Evolutionary conservation across 352 stramenopile species (phyloP), one percentile per base, ranked within the genome.

Genomic region (Phytophthora sojae): DNA sequence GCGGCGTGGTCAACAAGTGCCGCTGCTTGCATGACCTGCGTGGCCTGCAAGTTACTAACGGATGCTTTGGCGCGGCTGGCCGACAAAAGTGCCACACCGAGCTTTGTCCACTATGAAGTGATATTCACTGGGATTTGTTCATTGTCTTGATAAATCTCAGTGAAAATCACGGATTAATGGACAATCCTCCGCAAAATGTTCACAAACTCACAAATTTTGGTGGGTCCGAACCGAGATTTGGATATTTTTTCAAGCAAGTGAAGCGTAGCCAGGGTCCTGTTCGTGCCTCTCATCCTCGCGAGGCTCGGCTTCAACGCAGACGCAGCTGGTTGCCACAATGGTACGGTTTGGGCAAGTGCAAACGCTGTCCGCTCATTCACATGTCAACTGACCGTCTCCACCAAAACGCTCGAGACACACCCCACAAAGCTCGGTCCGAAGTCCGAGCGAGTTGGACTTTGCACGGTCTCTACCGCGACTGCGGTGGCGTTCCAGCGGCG

Each of bases 11-110:
- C 14, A 21, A 49, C 6, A n/a, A 14, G 14, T 55, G 50, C 23
- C 50, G 14, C 11, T 29, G 39, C 15, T 30, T 32, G 6, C 15
- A 23, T 17, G 51, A 12, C 23, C 35, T 12, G 26, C 30, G 6
- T 7, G 44, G 45, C 14, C 35, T 23, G 39, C 37, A 42, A 26
- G 55, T 76, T 76, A 76, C 63, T 65, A 68, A 65, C 69, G 69
- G 63, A 76, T 76, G 69, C 69, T 53, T 44, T 6, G 45, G n/a
- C 52, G 26, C 69, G 69, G 69, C 69, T 76, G 69, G 63, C 32
- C 21, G 26, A 39, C 17, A 11, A 51, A 63, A 61, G 67, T 71
- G 61, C 30, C 49, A 75, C 57, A 29, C 55, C n/a, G 29, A 56
- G 44, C 30, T 64, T 26, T 61, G 47, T 30, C 39, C 64, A 67